phyloP scores from a whole-genome alignment of 106 monocot genomes.

The Triglochin maritima region DNA sequence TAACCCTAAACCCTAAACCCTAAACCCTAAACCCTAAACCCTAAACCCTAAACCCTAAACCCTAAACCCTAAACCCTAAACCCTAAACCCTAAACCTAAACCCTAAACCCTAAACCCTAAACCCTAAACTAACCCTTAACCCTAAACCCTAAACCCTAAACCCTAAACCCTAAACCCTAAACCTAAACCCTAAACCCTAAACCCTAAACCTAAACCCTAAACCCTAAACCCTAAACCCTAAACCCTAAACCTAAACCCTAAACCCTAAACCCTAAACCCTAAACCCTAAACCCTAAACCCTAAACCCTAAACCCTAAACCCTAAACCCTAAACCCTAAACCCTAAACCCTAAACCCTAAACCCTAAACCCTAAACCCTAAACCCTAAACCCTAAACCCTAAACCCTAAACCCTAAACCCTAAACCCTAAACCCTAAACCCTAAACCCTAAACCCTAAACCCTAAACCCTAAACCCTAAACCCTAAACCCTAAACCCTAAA shows the following conservation, averaged over 20 bases:
- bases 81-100: slow-evolving; percentile 25
- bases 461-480: slow-evolving; percentile 25
- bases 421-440: slow-evolving; percentile 31
- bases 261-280: slow-evolving; percentile 25
- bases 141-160: slow-evolving; percentile 23
- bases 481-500: slow-evolving; percentile 31
- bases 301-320: slow-evolving; percentile 30
- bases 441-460: slow-evolving; percentile 20
- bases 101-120: slow-evolving; percentile 29
- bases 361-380: slow-evolving; percentile 20
- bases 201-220: slow-evolving; percentile 22
- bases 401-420: slow-evolving; percentile 31
- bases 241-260: slow-evolving; percentile 32
- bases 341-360: slow-evolving; percentile 32
- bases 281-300: slow-evolving; percentile 30
- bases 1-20: slow-evolving; percentile 13
- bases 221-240: slow-evolving; percentile 33
- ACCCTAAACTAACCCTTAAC: slow-evolving; percentile 15
- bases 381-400: slow-evolving; percentile 22
- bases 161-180: slow-evolving; percentile 26
- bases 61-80: slow-evolving; percentile 22
- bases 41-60: slow-evolving; percentile 20
- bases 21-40: slow-evolving; percentile 12
- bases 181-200: slow-evolving; percentile 37
- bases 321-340: slow-evolving; percentile 21